Evolutionary conservation across 306 rosid species (phyloP).

Genomic region (Dryas drummondii): DNA sequence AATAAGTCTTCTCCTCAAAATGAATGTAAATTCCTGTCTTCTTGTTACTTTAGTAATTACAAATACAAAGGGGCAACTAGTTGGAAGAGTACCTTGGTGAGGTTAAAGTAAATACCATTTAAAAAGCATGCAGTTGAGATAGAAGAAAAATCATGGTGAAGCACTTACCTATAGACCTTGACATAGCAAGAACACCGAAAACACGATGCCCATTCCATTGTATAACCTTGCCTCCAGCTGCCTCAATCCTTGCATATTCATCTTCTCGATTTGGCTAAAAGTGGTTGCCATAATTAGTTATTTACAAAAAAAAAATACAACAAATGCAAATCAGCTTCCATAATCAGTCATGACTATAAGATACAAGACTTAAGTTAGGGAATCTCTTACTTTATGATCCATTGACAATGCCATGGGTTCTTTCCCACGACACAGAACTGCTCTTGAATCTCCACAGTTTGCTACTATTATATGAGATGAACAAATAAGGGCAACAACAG

Average conservation of each 20-base stretch:
- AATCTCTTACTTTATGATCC: conserved; percentile 72
- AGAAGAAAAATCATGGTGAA: conserved; percentile 9
- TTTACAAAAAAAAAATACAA: conserved; percentile 7
- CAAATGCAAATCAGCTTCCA: conserved; percentile 31
- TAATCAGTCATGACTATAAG: conserved; percentile 6
- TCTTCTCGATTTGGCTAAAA: conserved; percentile 85
- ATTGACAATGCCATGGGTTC: conserved; percentile 82
- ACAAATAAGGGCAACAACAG: conserved; percentile 72
- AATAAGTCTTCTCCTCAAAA: too few species aligned
- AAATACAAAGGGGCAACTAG: background rate
- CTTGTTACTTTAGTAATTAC: background rate
- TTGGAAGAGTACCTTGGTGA: background rate
- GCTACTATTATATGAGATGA: conserved; percentile 84
- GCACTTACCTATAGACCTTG: conserved; percentile 82
- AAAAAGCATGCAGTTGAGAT: conserved; percentile 1
- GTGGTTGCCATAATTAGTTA: conserved; percentile 15
- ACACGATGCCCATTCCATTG: conserved; percentile 94
- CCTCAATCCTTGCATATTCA: conserved; percentile 85
- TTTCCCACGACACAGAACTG: conserved; percentile 86
- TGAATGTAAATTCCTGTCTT: too few species aligned
- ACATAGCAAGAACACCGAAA: conserved; percentile 92
- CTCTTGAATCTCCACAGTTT: conserved; percentile 93
- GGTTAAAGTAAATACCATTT: conserved; percentile 20
- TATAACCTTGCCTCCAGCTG: conserved; percentile 91
- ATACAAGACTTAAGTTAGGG: conserved; percentile 16